Base-by-base conservation (phyloP, 2,329 filamentous ascomycete species). In the Trichoderma breve region DNA sequence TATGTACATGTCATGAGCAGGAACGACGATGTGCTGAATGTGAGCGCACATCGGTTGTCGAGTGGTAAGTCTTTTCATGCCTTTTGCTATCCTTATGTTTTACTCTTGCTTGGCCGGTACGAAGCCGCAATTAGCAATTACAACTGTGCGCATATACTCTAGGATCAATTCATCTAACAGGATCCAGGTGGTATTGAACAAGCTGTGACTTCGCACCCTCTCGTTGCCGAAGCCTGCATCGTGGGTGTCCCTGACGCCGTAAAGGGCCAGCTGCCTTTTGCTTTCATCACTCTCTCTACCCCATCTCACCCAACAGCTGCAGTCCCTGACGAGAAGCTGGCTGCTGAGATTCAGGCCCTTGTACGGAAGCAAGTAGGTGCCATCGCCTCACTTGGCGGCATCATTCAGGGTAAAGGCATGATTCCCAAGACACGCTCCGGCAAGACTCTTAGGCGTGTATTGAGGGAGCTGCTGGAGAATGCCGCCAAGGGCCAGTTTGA, bases 351-450 rank as follows among this genome's bases (percentile, higher is more conserved):
- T 53, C 93, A 96, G 76, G 82, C 81, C 34, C 86, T 91, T 4
- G 91, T 98, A 3, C 90, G 94, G 30, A 85, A 87, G 39, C 93
- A 97, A 77, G 96, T 98, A 70, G 95, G 95, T 7, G 90, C 93
- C 26, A 97, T 98, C 74, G 95, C 95, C 1, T 89, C 89, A 2
- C 86, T 98, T 0, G 94, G 94, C 9, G 95, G 95, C 2, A 92
- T 97, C 77, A 92, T 97, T 67, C 92, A 94, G 74, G 93, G 93
- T 51, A 90, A 90, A 75, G 91, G 91, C 18, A 95, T 97, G 87
- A 97, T 98, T 67, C 95, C 95, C 6, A 95, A 95, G 84, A 98
- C 95, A 18, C 84, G 95, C 32, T 94, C 91, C n/a, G 95, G 95
- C 32, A 98, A 98, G 87, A 97, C 94, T 5, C 81, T 98, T 72